Base-by-base conservation (phyloP, 768 basidiomycete genomes). In the Suillus weaverae region DNA sequence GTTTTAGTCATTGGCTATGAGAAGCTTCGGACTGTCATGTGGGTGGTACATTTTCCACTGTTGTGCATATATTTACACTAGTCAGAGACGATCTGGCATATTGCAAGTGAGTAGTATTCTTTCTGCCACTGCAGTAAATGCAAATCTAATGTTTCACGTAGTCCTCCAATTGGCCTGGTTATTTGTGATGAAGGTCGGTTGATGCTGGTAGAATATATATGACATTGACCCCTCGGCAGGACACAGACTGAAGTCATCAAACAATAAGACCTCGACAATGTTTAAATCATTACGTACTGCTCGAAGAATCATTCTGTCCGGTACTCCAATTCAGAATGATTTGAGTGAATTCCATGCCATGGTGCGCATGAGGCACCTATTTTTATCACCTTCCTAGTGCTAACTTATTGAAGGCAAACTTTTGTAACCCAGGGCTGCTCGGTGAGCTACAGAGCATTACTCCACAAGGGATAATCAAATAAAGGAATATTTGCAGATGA, bases 311-410 rank as follows among this genome's bases (percentile, higher is more conserved):
- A 96, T 99, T 43, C 81, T 99, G 4, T 95, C 95, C 0, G 97
- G 97, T 38, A 99, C 97, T 1, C 97, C 97, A 0, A 92, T 99
- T 48, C 97, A 99, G 74, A 99, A 99, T 76, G 94, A 98, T 74
- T 78, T 99, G 35, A 82, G 90, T 67, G 97, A 99, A 76, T 97
- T 97, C 72, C 97, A 97, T 76, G 86, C 95, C 5, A 99, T 99
- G 97, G 95, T 95, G 68, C 67, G 84, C 70, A 61, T n/a, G 9
- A 9, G 4, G 9, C 32, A 13, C 4, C 0, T 48, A 18, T 50
- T 38, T 39, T 39, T 50, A n/a, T 41, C 33, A 43, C 26, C 30
- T 33, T 44, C 43, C 20, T n/a, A n/a, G 39, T 4, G 54, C 62
- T 43, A 63, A 46, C 62, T 43, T 65, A 62, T 64, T 18, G 41